These are phyloP conservation scores for Cytospora piceicola DNA, from an alignment of 2,329 filamentous ascomycete genomes.

Conservation along the genomic window DNA sequence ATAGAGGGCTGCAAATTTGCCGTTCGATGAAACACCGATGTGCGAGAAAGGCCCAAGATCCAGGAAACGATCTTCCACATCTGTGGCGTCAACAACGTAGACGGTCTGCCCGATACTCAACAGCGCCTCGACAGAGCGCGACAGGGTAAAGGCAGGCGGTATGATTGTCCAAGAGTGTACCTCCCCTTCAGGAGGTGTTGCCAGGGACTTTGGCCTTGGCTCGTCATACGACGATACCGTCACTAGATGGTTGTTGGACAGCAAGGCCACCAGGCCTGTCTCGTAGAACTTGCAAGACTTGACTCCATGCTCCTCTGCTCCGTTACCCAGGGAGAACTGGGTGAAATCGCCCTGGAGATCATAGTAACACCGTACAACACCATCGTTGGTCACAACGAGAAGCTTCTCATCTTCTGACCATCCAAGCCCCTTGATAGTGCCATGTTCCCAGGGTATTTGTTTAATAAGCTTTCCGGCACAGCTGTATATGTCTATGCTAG, in stretches of 20 bases:
- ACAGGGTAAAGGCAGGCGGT: slow-evolving; percentile 84
- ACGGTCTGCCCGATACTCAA: slow-evolving; percentile 84
- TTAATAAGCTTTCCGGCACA: slow-evolving; percentile 87
- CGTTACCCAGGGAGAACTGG: slow-evolving; percentile 89
- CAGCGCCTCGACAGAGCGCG: slow-evolving; percentile 89
- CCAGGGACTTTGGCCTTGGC: slow-evolving; percentile 82
- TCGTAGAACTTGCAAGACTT: slow-evolving; percentile 90
- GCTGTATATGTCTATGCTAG: slow-evolving; percentile 92
- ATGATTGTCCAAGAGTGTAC: slow-evolving; percentile 90
- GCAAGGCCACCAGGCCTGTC: slow-evolving; percentile 87
- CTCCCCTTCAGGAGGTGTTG: slow-evolving; percentile 73
- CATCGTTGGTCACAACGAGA: slow-evolving; percentile 85
- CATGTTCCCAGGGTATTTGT: slow-evolving; percentile 89
- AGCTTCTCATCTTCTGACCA: slow-evolving; percentile 97
- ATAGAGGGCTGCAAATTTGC: slow-evolving; percentile 85
- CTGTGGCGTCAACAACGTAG: slow-evolving; percentile 82
- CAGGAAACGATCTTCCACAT: slow-evolving; percentile 87
- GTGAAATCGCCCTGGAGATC: slow-evolving; percentile 94
- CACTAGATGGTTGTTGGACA: slow-evolving; percentile 85
- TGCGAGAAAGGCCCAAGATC: slow-evolving; percentile 93
- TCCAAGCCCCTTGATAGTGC: slow-evolving; percentile 81
- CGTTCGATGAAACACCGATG: slow-evolving; percentile 88
- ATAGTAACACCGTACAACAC: slow-evolving; percentile 86
- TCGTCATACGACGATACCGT: slow-evolving; percentile 90
- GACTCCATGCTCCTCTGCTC: slow-evolving; percentile 86